phyloP scores from a whole-genome alignment of 345 rosid species.

The Corchorus olitorius region DNA sequence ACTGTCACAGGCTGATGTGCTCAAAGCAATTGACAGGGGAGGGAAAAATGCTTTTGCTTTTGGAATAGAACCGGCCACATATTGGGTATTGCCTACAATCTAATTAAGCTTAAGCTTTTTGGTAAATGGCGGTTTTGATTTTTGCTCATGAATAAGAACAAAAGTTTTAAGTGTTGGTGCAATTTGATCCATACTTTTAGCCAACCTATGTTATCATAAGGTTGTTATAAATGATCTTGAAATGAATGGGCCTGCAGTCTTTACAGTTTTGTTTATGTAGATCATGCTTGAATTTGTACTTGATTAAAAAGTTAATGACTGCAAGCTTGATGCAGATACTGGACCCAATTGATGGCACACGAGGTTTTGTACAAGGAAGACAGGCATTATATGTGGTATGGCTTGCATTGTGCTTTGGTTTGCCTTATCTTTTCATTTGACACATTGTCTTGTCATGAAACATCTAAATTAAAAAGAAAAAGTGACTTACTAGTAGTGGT shows the following conservation, averaged over 20 bases:
- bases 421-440: slow-evolving; percentile 6
- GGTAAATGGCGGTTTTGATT: not conserved
- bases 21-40: slow-evolving; percentile 89
- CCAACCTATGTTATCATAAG: not conserved
- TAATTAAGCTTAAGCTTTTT: not conserved
- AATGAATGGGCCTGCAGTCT: not conserved
- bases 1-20: slow-evolving; percentile 59
- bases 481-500: not conserved
- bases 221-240: not conserved
- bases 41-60: slow-evolving; percentile 56
- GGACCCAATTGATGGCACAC: slow-evolving; percentile 92
- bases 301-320: not conserved
- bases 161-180: not conserved
- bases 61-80: slow-evolving; percentile 72
- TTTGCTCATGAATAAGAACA: not conserved
- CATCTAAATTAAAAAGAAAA: not conserved
- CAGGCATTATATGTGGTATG: slow-evolving; percentile 84
- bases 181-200: not conserved
- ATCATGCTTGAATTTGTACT: slow-evolving; percentile 8
- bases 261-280: not conserved
- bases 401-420: slow-evolving; percentile 9
- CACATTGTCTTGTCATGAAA: slow-evolving; percentile 7
- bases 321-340: slow-evolving; percentile 55
- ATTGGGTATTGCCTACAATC: slow-evolving; percentile 59
- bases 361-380: slow-evolving; percentile 77